phyloP scores from a whole-genome alignment of 192 early-diverging fungal species.

The Podila epigama region DNA sequence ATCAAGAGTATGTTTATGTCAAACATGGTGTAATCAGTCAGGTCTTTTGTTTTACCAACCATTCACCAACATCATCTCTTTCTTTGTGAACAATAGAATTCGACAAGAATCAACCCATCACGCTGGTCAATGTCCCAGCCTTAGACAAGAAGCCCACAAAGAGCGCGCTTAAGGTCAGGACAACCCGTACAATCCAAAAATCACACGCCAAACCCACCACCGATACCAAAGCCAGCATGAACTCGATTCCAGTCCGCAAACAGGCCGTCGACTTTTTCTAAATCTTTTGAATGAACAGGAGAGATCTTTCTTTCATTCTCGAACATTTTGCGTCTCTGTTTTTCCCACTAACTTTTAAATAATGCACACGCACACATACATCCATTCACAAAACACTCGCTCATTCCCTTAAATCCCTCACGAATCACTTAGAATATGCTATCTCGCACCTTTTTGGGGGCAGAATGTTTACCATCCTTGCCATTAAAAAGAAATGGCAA shows the following conservation, averaged over 20 bases:
- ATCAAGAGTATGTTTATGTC: conserved; percentile 17
- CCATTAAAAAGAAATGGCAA: neutral
- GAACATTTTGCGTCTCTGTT: neutral
- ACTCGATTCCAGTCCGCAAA: conserved; percentile 1
- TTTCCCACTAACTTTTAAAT: neutral
- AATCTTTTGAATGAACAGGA: too few species aligned
- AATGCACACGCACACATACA: neutral
- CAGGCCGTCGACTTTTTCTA: conserved; percentile 25
- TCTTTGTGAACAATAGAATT: conserved; percentile 8
- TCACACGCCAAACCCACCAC: conserved; percentile 1
- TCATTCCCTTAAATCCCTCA: too few species aligned
- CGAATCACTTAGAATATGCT: too few species aligned
- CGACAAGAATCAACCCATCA: conserved; percentile 37
- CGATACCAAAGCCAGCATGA: conserved; percentile 15
- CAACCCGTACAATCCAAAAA: conserved; percentile 21
- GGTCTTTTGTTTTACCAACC: conserved; percentile 7
- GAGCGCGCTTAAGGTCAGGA: conserved; percentile 41
- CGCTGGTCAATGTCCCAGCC: conserved; percentile 25
- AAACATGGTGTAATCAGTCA: neutral
- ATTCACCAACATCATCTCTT: too few species aligned
- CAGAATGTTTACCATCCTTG: too few species aligned
- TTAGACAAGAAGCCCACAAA: conserved; percentile 24
- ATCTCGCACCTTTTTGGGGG: too few species aligned
- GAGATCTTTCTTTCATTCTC: too few species aligned
- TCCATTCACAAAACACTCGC: too few species aligned